Percentiles rank a stretch among this genome's conserved stretches.
Conservation (phyloP, 257 asterid genomes). For the Jacaranda mimosifolia region DNA sequence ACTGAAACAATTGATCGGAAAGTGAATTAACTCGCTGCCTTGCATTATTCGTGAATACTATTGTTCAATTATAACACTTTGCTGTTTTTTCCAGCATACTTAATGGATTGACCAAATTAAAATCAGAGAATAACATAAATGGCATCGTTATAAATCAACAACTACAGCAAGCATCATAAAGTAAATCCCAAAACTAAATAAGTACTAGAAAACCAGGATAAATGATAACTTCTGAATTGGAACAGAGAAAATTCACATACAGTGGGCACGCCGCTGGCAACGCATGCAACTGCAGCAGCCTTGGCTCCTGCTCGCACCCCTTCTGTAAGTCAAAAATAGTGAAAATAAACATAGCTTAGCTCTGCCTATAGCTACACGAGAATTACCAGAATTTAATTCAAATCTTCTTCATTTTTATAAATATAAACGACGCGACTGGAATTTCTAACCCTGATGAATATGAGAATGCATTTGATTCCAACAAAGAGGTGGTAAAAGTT, state of each 20-base stretch:
- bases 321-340: constrained; percentile 51
- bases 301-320: constrained; percentile 72
- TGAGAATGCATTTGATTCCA: neutral
- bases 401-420: neutral
- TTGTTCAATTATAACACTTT: no score
- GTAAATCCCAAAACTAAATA: no score
- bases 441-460: neutral
- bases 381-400: constrained; percentile 20
- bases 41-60: no score
- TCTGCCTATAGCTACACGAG: neutral
- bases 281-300: constrained; percentile 73
- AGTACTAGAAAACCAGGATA: no score
- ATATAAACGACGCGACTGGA: neutral
- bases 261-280: constrained; percentile 74
- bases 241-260: constrained; percentile 41
- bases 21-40: no score
- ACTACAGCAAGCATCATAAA: neutral
- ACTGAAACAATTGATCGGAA: no score
- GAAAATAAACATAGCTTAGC: constrained; percentile 5
- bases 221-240: neutral
- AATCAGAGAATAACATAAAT: no score
- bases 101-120: no score
- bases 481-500: neutral
- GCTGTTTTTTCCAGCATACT: neutral
- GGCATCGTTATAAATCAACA: neutral